Evolutionary conservation across 1,284 basidiomycete genomes (phyloP), one percentile per base, ranked within the genome.

Genomic region (Leccinum laetum): DNA sequence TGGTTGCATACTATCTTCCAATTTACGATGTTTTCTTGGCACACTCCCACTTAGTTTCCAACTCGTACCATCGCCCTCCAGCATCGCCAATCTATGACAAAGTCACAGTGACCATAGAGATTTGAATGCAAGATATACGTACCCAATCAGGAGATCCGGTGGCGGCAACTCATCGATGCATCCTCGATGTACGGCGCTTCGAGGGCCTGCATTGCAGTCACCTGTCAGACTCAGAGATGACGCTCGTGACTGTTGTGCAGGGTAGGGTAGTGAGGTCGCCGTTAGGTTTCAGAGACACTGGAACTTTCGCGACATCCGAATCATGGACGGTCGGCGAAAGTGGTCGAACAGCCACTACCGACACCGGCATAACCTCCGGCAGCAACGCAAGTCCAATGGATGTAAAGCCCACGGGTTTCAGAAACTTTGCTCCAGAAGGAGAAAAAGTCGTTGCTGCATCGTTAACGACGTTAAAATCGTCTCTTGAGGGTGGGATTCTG

Each of bases 1-100:
- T 73, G 67, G 58, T 29, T 66, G 72, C 58, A 44, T 60, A 71
- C 65, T 75, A 67, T 37, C 63, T 68, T 77, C 73, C 62, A 82
- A 84, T 79, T 84, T 87, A 76, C 81, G 78, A 63, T 88, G 82
- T 77, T 90, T 39, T 93, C 80, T 88, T 92, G 64, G 89, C 91
- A 41, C 91, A 86, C 79, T 94, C 93, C 64, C 89, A 82, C 78
- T 96, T 96, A 37, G 92, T 91, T 75, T 97, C 95, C 66, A 94
- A 83, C 76, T 98, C 95, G 76, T 98, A 96, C 95, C 95, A 98
- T 98, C 96, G 52, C 96, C 95, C 77, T 93, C 87, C 41, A 93
- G 79, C n/a, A 83, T 86, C 11, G 86, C 83, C 67, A 93, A 79
- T 55, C 93, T 94, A 71, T 21, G 61, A 61, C 60, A 24, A 65